Evolutionary conservation across 257 asterid species (phyloP).

Genomic region (Handroanthus guayacan): DNA sequence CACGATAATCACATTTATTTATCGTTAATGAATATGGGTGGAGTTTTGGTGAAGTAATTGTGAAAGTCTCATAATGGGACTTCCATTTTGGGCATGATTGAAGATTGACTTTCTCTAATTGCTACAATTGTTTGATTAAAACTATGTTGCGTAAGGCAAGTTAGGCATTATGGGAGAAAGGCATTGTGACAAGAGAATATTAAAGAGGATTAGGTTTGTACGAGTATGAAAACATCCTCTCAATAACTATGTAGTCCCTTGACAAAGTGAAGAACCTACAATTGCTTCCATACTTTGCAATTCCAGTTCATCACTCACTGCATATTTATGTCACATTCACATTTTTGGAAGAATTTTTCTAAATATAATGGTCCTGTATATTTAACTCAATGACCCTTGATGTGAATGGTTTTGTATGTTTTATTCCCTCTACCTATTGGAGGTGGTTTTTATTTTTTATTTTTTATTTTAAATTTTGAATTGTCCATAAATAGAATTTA

Average conservation of each 20-base stretch:
- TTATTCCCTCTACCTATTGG: not conserved
- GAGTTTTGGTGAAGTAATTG: conserved; percentile 25
- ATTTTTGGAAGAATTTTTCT: not conserved
- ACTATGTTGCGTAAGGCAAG: conserved; percentile 49
- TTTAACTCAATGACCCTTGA: not conserved
- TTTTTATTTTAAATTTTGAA: too few species aligned
- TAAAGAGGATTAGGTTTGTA: conserved; percentile 42
- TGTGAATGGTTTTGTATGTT: not conserved
- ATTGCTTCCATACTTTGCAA: not conserved
- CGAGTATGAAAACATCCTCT: conserved; percentile 29
- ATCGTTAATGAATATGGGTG: not conserved
- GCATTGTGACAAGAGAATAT: conserved; percentile 18
- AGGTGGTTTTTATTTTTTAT: not conserved
- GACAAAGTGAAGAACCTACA: not conserved
- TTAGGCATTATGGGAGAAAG: conserved; percentile 47
- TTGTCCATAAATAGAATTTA: too few species aligned
- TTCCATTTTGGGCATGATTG: conserved; percentile 41
- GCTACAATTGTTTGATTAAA: conserved; percentile 51
- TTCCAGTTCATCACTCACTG: not conserved
- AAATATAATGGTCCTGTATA: not conserved
- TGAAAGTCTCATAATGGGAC: conserved; percentile 30
- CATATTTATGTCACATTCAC: not conserved
- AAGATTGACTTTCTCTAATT: conserved; percentile 48
- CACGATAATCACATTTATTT: not conserved
- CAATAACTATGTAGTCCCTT: conserved; percentile 16